Conservation (phyloP, 2,329 filamentous ascomycete species). For the Arthrobotrys sinensis region DNA sequence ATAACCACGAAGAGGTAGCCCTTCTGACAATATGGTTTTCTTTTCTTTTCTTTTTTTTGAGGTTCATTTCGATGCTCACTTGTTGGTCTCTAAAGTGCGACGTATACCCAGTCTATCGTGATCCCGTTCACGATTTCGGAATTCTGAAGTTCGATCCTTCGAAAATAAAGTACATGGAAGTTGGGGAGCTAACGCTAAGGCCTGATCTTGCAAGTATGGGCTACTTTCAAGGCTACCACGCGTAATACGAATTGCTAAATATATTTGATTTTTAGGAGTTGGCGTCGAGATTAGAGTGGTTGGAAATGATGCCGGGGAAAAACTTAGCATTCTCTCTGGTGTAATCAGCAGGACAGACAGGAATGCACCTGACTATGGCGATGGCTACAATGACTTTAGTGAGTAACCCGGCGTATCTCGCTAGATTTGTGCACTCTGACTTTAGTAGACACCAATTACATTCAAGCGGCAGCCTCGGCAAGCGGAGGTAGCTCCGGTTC, state of each 20-base stretch:
- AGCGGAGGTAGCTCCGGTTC: conserved; percentile 98
- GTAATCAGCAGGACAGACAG: conserved; percentile 96
- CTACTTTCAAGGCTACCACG: conserved; percentile 61
- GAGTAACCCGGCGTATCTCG: conserved; percentile 66
- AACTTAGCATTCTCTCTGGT: conserved; percentile 96
- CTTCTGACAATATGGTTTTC: conserved; percentile 61
- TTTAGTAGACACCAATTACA: conserved; percentile 81
- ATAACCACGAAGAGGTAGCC: conserved; percentile 87
- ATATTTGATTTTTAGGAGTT: conserved; percentile 70
- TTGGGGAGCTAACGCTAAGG: conserved; percentile 82
- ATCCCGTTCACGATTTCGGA: conserved; percentile 98
- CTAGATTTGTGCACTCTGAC: conserved; percentile 7
- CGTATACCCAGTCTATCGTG: conserved; percentile 95
- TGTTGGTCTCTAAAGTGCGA: conserved; percentile 77
- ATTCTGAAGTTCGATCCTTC: conserved; percentile 96
- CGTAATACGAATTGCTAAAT: conserved; percentile 38
- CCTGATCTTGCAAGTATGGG: conserved; percentile 79
- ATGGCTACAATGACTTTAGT: conserved; percentile 98
- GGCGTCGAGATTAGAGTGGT: conserved; percentile 96
- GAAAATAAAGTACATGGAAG: conserved; percentile 96
- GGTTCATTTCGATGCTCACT: conserved; percentile 7
- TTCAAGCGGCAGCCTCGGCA: conserved; percentile 95
- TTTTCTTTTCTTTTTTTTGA: conserved; percentile 23
- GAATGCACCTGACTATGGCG: conserved; percentile 97
- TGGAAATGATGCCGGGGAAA: conserved; percentile 98